Base-by-base conservation (phyloP, 1,139 yeast species). In the Hansenula lynferdii region DNA sequence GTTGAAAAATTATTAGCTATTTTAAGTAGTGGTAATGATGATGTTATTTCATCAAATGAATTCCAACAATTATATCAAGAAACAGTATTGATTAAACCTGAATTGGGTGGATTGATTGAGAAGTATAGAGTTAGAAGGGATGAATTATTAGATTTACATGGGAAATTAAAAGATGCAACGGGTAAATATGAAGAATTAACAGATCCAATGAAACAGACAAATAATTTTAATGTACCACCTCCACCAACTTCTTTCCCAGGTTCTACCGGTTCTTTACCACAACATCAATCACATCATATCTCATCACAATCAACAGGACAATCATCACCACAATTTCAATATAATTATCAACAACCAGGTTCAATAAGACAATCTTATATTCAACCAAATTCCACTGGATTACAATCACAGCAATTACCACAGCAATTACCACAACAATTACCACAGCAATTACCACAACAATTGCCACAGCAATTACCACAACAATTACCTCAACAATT, bases 111-210 rank as follows among this genome's bases (percentile, higher is more conserved):
- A 50, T 64, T 78, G 50, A 81, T 87, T 45, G 95, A 85, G 43
- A 84, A 82, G 58, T 84, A 85, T 56, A 70, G 86, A 28, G 75
- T 72, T 34, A 72, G 87, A 49, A 80, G 80, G 54, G 84, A 85
- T 48, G 95, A 86, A 48, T 64, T 86, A 40, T 64, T 76, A 44
- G 72, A 72, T 12, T 64, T 86, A 53, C 80, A 85, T 53, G 73
- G 74, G 43, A 81, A 84, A 49, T 71, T 87, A 44, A 73, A 75
- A 37, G 65, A 64, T 36, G 90, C 95, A 25, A 75, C 84, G 37
- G 68, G 72, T 40, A 63, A 72, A 8, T 89, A 86, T 57, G 85
- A 85, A 52, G 75, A 75, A 34, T 61, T 85, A 39, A 70, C 84
- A 64, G 87, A 84, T 48, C 46, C 41, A 4, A 15, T 36, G 53